A percentile compares a stretch with the other conserved stretches of the same genome.
Conservation (phyloP, 2,329 filamentous ascomycete species). For the Cytospora chrysosperma region DNA sequence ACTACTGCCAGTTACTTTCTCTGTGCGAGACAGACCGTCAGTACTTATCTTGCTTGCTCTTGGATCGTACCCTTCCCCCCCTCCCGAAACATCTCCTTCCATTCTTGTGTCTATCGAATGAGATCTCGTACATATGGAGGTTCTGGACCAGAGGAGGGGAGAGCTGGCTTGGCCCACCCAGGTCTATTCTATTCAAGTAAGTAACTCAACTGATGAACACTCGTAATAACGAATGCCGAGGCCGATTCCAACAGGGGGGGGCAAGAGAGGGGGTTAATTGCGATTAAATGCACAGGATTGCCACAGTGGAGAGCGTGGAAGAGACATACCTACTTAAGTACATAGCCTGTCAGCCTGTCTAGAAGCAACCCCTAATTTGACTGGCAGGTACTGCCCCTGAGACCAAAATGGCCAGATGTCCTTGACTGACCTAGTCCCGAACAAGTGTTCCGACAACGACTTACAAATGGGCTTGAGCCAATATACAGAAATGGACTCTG, state of each 20-base stretch:
- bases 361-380: constrained; percentile 7
- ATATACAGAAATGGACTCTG: too few species aligned
- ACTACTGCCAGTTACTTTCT: not conserved
- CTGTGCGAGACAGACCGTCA: too few species aligned
- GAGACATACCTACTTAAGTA: too few species aligned
- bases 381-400: constrained; percentile 17
- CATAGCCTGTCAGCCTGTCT: too few species aligned
- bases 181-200: too few species aligned
- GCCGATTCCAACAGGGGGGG: not conserved
- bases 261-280: not conserved
- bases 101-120: not conserved
- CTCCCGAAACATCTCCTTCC: too few species aligned
- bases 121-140: not conserved
- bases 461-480: not conserved
- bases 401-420: constrained; percentile 6
- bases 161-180: too few species aligned
- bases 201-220: not conserved
- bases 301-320: not conserved
- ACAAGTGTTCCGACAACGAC: not conserved
- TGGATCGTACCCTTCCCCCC: too few species aligned
- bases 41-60: not conserved
- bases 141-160: not conserved
- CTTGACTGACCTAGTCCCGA: not conserved
- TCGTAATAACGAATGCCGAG: not conserved
- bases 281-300: not conserved